Base-by-base conservation (phyloP, 148 eudicot genomes). In the Agrostemma githago region DNA sequence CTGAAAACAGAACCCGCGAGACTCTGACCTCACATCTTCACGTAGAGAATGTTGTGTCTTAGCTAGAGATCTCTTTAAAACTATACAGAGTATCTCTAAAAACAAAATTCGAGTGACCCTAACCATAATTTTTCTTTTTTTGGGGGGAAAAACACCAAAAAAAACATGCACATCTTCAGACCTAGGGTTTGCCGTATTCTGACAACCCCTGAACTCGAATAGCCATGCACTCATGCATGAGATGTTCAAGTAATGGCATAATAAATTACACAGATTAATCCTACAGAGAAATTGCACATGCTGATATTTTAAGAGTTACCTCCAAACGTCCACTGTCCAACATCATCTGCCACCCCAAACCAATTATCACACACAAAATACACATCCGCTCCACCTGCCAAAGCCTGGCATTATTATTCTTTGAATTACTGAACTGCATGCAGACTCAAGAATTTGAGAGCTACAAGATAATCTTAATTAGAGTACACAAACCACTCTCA, bases 361-460 rank as follows among this genome's bases (percentile, higher is more conserved):
- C 96, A 93, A 62, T 85, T 86, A 42, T 79, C 72, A 53, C 72
- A 82, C 61, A 89, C 72, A 80, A 91, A 89, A 78, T 83, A 88
- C 54, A 91, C 89, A 86, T 89, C 98, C 83, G 83, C 90, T 74
- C 87, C 91, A 93, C 97, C 98, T 93, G 97, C 80, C 88, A 86
- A 91, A 72, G 81, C 98, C 98, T 93, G 97, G 92, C 85, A 91
- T 86, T 86, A 93, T 88, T 89, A 85, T 74, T 84, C 70, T 75
- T 77, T 72, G 78, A 66, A 93, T 91, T 86, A 93, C 90, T 87
- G 74, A 77, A 71, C 82, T 57, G 82, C 54, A 67, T 67, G 34
- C 16, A 68, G 62, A 77, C 62, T 53, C 19, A 78, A 54, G 9
- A 72, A n/a, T 15, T 57, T 42, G 39, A 26, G 8, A 71, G 54